A percentile compares a stretch with the other conserved stretches of the same genome.
Conservation (phyloP, 23 red algal species). For the Chondrus crispus region DNA sequence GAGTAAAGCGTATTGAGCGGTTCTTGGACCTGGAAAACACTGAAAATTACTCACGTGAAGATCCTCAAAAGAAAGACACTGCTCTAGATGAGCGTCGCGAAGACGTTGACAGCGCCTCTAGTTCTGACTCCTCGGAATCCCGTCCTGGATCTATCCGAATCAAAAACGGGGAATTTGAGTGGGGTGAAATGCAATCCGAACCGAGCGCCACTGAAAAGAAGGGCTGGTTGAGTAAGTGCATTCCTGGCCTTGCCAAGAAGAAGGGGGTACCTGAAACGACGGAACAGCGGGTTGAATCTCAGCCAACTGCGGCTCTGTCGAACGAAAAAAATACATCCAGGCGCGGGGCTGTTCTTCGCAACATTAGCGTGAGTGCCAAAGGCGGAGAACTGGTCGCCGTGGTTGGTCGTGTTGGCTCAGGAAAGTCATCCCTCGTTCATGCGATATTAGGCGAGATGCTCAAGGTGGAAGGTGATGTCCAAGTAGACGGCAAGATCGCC, state of each 20-base stretch:
- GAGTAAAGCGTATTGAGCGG: slow-evolving; percentile 76
- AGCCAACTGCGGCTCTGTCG: too few species aligned
- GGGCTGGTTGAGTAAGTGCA: slow-evolving; percentile 15
- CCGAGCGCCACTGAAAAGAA: neutral
- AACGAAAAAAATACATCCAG: neutral
- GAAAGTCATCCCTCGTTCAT: slow-evolving; percentile 88
- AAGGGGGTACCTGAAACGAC: too few species aligned
- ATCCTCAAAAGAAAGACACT: neutral
- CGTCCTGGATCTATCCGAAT: slow-evolving; percentile 34
- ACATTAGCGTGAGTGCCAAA: slow-evolving; percentile 65
- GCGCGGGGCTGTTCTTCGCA: slow-evolving; percentile 34
- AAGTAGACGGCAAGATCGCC: slow-evolving; percentile 53
- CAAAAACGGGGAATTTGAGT: slow-evolving; percentile 36
- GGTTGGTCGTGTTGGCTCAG: slow-evolving; percentile 91
- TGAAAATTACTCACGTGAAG: slow-evolving; percentile 42
- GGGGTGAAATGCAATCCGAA: slow-evolving; percentile 23
- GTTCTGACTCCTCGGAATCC: neutral
- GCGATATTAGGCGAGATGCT: slow-evolving; percentile 92
- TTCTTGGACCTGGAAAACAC: slow-evolving; percentile 78
- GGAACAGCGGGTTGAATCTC: too few species aligned
- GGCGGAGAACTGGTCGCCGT: slow-evolving; percentile 68
- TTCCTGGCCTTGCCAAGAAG: too few species aligned
- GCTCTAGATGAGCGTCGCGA: neutral
- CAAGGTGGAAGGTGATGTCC: slow-evolving; percentile 50
- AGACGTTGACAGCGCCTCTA: neutral